Evolutionary conservation across 306 rosid genomes (phyloP).

Genomic region (Canavalia gladiata): DNA sequence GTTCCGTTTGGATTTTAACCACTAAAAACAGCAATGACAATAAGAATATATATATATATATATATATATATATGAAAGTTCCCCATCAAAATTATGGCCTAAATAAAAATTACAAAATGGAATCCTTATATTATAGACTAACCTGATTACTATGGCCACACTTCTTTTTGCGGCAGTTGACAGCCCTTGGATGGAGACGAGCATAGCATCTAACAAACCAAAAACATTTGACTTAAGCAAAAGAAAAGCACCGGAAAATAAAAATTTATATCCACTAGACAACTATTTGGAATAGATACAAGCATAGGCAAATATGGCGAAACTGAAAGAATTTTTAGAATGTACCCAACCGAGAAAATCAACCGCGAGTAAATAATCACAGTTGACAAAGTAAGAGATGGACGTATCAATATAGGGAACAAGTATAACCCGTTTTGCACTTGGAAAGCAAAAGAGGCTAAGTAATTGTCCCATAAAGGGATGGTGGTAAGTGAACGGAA

Average conservation of each 20-base stretch:
- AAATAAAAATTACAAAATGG: not conserved
- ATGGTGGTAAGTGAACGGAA: too few relatives aligned
- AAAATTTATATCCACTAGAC: too few relatives aligned
- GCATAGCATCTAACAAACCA: constrained; percentile 69
- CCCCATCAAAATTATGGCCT: not conserved
- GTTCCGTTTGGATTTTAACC: not conserved
- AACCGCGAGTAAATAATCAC: constrained; percentile 52
- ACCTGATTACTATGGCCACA: constrained; percentile 94
- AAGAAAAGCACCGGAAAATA: not conserved
- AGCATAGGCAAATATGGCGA: too few relatives aligned
- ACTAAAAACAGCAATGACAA: too few relatives aligned
- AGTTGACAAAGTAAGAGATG: constrained; percentile 76
- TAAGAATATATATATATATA: too few relatives aligned
- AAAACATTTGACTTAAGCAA: not conserved
- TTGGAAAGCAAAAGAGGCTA: constrained; percentile 47
- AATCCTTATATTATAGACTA: not conserved
- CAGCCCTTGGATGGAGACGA: constrained; percentile 86
- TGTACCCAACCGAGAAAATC: constrained; percentile 66
- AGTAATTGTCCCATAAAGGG: constrained; percentile 50
- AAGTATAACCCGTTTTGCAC: constrained; percentile 51
- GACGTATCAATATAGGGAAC: constrained; percentile 59
- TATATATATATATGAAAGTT: not conserved
- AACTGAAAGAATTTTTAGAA: not conserved
- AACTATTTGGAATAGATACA: not conserved
- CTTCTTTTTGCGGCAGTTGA: constrained; percentile 84